Conservation (phyloP, 2,329 filamentous ascomycete genomes). For the Ceratocystis lukuohia region DNA sequence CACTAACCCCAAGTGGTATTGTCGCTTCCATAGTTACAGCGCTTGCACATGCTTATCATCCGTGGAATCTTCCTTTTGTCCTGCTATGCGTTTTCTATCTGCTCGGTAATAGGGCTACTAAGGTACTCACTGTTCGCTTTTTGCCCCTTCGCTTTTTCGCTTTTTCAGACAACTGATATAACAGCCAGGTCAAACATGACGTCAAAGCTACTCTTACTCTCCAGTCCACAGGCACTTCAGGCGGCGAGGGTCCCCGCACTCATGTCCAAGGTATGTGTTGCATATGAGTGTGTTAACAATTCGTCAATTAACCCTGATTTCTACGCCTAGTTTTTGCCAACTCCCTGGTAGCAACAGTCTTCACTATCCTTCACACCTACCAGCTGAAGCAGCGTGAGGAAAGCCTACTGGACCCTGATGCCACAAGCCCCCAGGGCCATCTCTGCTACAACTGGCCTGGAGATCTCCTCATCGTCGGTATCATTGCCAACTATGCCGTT, state of each 20-base stretch:
- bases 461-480: slow-evolving; percentile 49
- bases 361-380: slow-evolving; percentile 45
- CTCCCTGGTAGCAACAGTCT: slow-evolving; percentile 60
- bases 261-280: slow-evolving; percentile 54
- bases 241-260: slow-evolving; percentile 70
- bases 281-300: not conserved
- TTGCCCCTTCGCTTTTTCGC: not conserved
- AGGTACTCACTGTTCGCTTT: slow-evolving; percentile 36
- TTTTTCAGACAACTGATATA: slow-evolving; percentile 20
- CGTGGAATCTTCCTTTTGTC: slow-evolving; percentile 82
- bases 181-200: slow-evolving; percentile 62
- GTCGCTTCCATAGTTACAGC: slow-evolving; percentile 60
- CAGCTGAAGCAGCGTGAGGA: slow-evolving; percentile 40
- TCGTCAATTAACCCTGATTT: not conserved
- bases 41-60: slow-evolving; percentile 72
- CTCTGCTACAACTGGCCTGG: slow-evolving; percentile 48
- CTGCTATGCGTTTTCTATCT: slow-evolving; percentile 77
- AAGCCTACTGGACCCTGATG: slow-evolving; percentile 27
- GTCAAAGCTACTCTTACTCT: slow-evolving; percentile 73
- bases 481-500: slow-evolving; percentile 75
- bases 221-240: slow-evolving; percentile 55
- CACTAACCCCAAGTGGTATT: slow-evolving; percentile 66
- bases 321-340: slow-evolving; percentile 62
- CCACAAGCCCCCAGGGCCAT: slow-evolving; percentile 28
- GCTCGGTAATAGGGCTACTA: slow-evolving; percentile 69